Conservation (phyloP, 1,139 yeast species). For the Candida sp. region DNA sequence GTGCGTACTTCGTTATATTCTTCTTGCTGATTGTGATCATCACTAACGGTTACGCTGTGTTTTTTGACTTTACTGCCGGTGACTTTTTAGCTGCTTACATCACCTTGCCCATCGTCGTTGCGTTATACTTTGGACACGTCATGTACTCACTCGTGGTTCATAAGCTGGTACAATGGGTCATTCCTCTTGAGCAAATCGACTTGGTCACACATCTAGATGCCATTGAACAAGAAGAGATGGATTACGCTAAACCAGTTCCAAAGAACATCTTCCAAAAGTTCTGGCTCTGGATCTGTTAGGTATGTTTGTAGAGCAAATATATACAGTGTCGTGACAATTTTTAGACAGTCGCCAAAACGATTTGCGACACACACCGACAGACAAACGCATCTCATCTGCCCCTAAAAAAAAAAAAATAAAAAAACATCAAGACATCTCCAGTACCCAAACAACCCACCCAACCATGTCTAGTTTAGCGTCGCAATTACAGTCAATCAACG, state of each 20-base stretch:
- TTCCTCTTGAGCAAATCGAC: constrained; percentile 43
- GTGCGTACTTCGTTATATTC: constrained; percentile 52
- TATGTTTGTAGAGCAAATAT: constrained; percentile 1
- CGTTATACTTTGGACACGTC: constrained; percentile 45
- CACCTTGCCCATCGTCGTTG: constrained; percentile 57
- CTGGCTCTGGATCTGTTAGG: constrained; percentile 43
- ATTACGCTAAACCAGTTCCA: constrained; percentile 29
- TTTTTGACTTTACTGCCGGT: constrained; percentile 52
- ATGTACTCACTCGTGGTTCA: constrained; percentile 28
- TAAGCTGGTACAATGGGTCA: neutral
- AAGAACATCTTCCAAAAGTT: constrained; percentile 34
- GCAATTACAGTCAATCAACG: constrained; percentile 78
- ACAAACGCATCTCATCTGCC: constrained; percentile 11
- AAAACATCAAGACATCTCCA: neutral
- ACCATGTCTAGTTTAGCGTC: constrained; percentile 68
- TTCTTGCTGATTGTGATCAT: constrained; percentile 48
- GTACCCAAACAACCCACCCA: neutral
- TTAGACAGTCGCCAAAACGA: neutral
- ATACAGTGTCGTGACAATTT: neutral
- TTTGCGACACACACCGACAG: neutral
- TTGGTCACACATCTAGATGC: constrained; percentile 48
- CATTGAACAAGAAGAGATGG: constrained; percentile 41
- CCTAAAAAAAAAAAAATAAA: constrained; percentile 3
- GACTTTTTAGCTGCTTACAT: constrained; percentile 68
- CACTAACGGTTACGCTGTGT: constrained; percentile 63